Evolutionary conservation across 768 basidiomycete genomes (phyloP).

Genomic region (Mycena polygramma): DNA sequence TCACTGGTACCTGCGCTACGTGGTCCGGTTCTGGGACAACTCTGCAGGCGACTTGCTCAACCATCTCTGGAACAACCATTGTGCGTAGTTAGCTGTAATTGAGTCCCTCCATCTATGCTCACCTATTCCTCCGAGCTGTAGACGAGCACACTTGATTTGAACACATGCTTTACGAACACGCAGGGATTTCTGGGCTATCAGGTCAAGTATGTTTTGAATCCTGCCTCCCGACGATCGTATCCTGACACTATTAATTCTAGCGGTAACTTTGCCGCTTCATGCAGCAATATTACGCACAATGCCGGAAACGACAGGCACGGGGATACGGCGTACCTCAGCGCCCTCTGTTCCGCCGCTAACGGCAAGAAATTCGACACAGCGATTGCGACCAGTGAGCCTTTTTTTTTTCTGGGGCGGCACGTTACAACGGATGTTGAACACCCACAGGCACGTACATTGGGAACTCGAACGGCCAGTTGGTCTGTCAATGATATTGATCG

Average conservation of each 20-base stretch:
- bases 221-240: neutral
- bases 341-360: conserved; percentile 15
- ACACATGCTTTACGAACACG: conserved; percentile 30
- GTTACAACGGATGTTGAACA: neutral
- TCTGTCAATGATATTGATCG: neutral
- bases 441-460: conserved; percentile 20
- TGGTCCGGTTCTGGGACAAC: conserved; percentile 26
- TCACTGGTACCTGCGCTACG: conserved; percentile 16
- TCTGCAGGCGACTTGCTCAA: conserved; percentile 21
- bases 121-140: neutral
- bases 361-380: conserved; percentile 28
- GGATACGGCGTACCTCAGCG: conserved; percentile 25
- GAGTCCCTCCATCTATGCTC: neutral
- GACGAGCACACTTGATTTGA: conserved; percentile 25
- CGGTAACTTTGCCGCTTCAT: conserved; percentile 25
- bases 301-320: conserved; percentile 20
- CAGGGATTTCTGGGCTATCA: conserved; percentile 21
- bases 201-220: conserved; percentile 19
- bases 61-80: conserved; percentile 8
- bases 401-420: neutral
- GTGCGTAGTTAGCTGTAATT: neutral
- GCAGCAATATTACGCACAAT: conserved; percentile 26
- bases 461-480: conserved; percentile 22
- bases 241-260: conserved; percentile 11
- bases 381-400: conserved; percentile 28